Base-by-base conservation (phyloP, 257 asterid species). In the Parsonsia alboflavescens region DNA sequence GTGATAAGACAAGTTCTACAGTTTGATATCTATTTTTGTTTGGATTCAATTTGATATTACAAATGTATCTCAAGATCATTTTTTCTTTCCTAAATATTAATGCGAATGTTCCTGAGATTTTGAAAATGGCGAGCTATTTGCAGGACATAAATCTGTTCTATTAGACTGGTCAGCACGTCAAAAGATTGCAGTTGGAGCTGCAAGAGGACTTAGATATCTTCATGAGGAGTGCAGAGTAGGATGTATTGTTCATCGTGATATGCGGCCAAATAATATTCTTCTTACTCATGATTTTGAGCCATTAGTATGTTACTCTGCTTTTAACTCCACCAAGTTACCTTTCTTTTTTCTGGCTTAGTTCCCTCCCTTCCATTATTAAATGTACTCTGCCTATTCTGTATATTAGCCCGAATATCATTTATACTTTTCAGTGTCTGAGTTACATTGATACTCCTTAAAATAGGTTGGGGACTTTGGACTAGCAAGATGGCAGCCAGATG, bases 161-260 rank as follows among this genome's bases (percentile, higher is more conserved):
- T 70, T 93, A 63, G 90, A 84, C 68, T 91, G 98, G 97, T 76
- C 78, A 6, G 91, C 96, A 63, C 89, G 96, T 8, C 93, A 72
- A 50, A 91, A 88, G 72, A 85, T 93, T 70, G 94, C 96, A 2
- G 79, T 85, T 39, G 98, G 98, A 76, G 98, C 97, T 76, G 93
- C 97, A 64, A 86, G 97, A 70, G 97, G 97, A 76, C 77, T 93
- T 87, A 87, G 97, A 70, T 93, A 89, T 82, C 97, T 93, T 42
- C 97, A 93, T 9, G 96, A 93, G 86, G 98, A 93, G 81, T 93
- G 97, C 81, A 85, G 98, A 87, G 94, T 93, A 7, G 97, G 98
- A 56, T 88, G 97, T 71, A 91, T 91, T 77, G 92, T 93, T 74
- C 97, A 93, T 78, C 97, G 97, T 44, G 98, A 91, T 70, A 75